Conservation (phyloP, 371 early-diverging fungal genomes). For the Cokeromyces recurvatus region DNA sequence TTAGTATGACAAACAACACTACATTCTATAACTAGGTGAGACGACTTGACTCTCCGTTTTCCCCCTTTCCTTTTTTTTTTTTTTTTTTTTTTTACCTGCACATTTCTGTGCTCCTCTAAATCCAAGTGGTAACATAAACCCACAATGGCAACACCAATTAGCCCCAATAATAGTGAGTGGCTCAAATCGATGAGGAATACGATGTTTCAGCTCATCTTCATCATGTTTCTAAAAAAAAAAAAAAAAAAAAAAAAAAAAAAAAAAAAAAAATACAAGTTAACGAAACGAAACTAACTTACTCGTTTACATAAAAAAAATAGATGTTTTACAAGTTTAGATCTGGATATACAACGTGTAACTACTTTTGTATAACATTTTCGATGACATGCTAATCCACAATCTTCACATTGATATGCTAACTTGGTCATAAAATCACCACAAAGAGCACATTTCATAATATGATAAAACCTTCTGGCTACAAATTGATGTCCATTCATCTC, state of each 20-base stretch:
- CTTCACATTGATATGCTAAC: constrained; percentile 86
- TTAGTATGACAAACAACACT: constrained; percentile 74
- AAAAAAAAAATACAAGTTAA: no score
- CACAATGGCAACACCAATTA: constrained; percentile 97
- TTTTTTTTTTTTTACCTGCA: constrained; percentile 30
- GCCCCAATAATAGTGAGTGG: constrained; percentile 67
- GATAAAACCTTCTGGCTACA: constrained; percentile 75
- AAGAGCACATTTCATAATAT: constrained; percentile 90
- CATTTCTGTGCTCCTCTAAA: constrained; percentile 61
- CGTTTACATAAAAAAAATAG: no score
- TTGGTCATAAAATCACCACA: constrained; percentile 88
- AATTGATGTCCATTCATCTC: constrained; percentile 90
- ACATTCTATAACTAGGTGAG: constrained; percentile 69
- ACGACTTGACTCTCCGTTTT: no score
- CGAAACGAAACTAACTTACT: constrained; percentile 14
- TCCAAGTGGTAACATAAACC: constrained; percentile 84
- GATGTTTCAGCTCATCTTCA: constrained; percentile 72
- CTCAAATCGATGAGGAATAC: constrained; percentile 91
- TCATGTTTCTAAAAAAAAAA: constrained; percentile 35
- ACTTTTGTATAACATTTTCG: constrained; percentile 82
- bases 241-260: no score
- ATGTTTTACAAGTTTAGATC: no score
- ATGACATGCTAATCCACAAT: constrained; percentile 93
- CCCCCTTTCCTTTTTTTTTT: no score
- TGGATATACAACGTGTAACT: constrained; percentile 84